A percentile compares a stretch with the other conserved stretches of the same genome.
These are phyloP conservation scores for Blastobotrys capitulatus DNA, from an alignment of 1,139 yeast genomes.

Conservation along the genomic window DNA sequence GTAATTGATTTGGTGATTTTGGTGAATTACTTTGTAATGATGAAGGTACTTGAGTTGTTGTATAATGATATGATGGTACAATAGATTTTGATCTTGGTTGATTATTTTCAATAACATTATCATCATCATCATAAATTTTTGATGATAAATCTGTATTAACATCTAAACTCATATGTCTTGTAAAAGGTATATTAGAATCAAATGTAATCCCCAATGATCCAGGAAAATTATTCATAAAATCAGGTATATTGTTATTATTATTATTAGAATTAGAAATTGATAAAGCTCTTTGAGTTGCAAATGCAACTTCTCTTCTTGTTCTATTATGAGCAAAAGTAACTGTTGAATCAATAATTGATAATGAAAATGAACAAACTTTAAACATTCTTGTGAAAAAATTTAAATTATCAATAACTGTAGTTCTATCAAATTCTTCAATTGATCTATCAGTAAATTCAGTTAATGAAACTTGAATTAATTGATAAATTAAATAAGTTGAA, in stretches of 20 bases:
- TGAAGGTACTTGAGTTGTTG: neutral
- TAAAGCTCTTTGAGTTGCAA: slow-evolving; percentile 2
- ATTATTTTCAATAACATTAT: no score
- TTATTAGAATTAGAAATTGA: neutral
- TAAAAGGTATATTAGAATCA: neutral
- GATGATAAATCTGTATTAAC: neutral
- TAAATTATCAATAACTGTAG: neutral
- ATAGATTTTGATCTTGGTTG: slow-evolving; percentile 1
- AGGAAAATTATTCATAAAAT: neutral
- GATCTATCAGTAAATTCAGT: slow-evolving; percentile 5
- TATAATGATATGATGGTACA: neutral
- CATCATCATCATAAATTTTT: no score
- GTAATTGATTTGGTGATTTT: neutral
- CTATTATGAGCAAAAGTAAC: slow-evolving; percentile 6
- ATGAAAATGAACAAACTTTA: slow-evolving; percentile 4
- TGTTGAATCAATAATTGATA: slow-evolving; percentile 6
- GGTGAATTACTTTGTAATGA: neutral
- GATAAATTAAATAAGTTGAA: slow-evolving; percentile 8
- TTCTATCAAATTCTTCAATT: slow-evolving; percentile 1
- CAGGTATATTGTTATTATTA: neutral
- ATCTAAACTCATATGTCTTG: slow-evolving; percentile 2
- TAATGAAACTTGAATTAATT: slow-evolving; percentile 6
- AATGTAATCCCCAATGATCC: slow-evolving; percentile 1
- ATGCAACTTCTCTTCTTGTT: slow-evolving; percentile 6
- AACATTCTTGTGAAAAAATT: slow-evolving; percentile 5